Evolutionary conservation across 2,329 filamentous ascomycete genomes (phyloP).

Genomic region (Sporothrix luriei): DNA sequence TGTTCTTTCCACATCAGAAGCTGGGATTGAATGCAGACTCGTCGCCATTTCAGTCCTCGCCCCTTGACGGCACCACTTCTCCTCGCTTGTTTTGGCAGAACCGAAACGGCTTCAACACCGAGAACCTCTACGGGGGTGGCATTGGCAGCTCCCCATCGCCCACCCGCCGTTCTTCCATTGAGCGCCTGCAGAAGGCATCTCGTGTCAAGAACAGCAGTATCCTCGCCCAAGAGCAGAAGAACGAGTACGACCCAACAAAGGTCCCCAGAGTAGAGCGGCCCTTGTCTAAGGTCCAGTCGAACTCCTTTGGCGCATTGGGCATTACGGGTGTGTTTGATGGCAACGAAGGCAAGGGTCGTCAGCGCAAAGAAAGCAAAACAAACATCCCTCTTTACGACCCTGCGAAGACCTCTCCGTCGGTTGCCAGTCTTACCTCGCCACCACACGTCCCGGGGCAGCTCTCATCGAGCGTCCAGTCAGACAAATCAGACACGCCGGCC

Average conservation of each 20-base stretch:
- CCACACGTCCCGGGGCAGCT: constrained; percentile 20
- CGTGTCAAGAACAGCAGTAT: constrained; percentile 98
- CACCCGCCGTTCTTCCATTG: constrained; percentile 84
- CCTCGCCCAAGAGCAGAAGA: constrained; percentile 87
- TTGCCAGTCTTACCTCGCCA: constrained; percentile 16
- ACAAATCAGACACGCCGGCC: constrained; percentile 31
- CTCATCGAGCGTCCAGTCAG: constrained; percentile 27
- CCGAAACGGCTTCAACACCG: constrained; percentile 64
- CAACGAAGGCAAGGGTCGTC: constrained; percentile 51
- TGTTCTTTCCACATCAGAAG: constrained; percentile 53
- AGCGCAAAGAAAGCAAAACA: constrained; percentile 61
- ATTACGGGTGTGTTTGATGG: constrained; percentile 52
- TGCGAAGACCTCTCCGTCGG: constrained; percentile 49
- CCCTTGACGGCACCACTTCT: constrained; percentile 67
- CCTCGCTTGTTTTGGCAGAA: constrained; percentile 91
- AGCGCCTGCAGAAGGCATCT: constrained; percentile 91
- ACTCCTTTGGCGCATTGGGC: constrained; percentile 64
- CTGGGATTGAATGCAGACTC: constrained; percentile 70
- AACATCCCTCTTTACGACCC: constrained; percentile 62
- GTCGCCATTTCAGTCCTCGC: constrained; percentile 84
- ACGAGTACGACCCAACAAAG: constrained; percentile 84
- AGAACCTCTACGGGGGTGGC: constrained; percentile 69
- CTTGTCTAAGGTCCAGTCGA: constrained; percentile 73
- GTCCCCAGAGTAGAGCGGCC: constrained; percentile 80
- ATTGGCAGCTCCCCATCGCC: constrained; percentile 67